Evolutionary conservation across 164 flowering plant genomes (phyloP).

Genomic region (Liquidambar formosana): DNA sequence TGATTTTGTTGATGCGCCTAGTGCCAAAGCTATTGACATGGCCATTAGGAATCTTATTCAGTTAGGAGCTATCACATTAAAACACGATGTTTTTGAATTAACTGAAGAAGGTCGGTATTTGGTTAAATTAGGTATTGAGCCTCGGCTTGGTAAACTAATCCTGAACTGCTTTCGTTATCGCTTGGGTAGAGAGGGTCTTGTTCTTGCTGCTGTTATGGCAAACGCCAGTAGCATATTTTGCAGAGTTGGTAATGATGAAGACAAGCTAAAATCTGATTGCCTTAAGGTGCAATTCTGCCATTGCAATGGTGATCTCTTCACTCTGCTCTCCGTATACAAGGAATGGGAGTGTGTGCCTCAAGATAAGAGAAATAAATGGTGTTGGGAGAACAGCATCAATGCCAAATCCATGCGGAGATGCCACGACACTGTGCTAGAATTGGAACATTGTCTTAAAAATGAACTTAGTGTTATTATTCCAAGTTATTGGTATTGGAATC

Average conservation of each 20-base stretch:
- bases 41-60: constrained; percentile 84
- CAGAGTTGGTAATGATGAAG: constrained; percentile 76
- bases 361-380: constrained; percentile 67
- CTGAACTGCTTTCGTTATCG: constrained; percentile 44
- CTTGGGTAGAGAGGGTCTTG: constrained; percentile 81
- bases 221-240: constrained; percentile 94
- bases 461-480: constrained; percentile 69
- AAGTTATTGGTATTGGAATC: constrained; percentile 76
- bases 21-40: constrained; percentile 69
- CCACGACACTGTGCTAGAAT: constrained; percentile 70
- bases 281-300: constrained; percentile 92
- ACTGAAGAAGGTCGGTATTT: constrained; percentile 59
- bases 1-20: constrained; percentile 93
- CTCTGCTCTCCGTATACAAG: constrained; percentile 85
- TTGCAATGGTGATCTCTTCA: constrained; percentile 82
- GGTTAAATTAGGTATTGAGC: constrained; percentile 89
- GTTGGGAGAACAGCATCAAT: constrained; percentile 95
- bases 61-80: constrained; percentile 62
- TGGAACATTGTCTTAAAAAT: constrained; percentile 65
- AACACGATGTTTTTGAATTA: constrained; percentile 44
- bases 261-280: constrained; percentile 80
- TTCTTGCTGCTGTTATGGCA: constrained; percentile 95
- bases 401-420: constrained; percentile 92
- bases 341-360: constrained; percentile 66
- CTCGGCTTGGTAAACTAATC: constrained; percentile 85